Percentiles rank a stretch among this genome's conserved stretches.
Conservation (phyloP, 176 grass and related monocot species). For the Musa itinerans region DNA sequence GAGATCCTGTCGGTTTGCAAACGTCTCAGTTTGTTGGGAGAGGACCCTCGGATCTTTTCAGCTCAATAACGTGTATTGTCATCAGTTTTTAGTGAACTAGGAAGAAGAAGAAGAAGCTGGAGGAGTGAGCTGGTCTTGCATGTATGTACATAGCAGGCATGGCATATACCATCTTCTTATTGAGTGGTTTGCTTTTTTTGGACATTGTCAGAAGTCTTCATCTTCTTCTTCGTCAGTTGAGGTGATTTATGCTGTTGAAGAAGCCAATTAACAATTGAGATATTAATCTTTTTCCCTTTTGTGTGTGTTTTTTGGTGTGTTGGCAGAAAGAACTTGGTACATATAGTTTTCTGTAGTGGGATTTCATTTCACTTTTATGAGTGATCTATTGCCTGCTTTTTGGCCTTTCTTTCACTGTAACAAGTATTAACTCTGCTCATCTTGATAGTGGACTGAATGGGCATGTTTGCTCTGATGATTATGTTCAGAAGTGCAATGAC, state of each 20-base stretch:
- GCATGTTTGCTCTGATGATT: background rate
- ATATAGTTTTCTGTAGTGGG: no score
- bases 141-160: background rate
- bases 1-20: constrained; percentile 19
- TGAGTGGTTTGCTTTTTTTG: background rate
- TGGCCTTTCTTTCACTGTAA: no score
- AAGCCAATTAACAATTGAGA: background rate
- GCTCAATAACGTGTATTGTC: background rate
- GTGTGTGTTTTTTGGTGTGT: background rate
- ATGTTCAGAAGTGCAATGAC: background rate
- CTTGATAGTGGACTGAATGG: background rate
- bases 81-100: background rate
- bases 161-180: background rate
- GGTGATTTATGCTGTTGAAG: background rate
- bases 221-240: background rate
- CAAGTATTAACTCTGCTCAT: no score
- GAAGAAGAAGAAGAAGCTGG: background rate
- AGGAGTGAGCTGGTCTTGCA: background rate
- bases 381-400: no score
- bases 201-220: no score
- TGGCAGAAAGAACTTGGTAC: background rate
- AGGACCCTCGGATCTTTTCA: constrained; percentile 12
- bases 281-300: background rate
- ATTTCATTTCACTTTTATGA: no score
- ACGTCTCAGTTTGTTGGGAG: constrained; percentile 12